These are phyloP conservation scores for Hemileia vastatrix DNA, from an alignment of 1,284 basidiomycete species.

Conservation along the genomic window DNA sequence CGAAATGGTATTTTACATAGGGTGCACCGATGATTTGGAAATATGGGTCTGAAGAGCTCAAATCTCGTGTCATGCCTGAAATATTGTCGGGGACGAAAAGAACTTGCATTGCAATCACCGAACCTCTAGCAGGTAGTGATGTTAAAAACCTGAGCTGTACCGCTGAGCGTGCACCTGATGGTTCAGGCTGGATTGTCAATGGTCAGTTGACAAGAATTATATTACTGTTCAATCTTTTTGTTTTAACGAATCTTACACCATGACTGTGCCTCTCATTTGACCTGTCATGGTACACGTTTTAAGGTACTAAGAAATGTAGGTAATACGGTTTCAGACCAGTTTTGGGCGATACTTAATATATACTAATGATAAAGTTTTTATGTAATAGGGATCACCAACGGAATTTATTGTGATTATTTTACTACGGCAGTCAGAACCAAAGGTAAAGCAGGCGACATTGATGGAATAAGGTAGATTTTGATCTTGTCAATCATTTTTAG, in stretches of 20 bases:
- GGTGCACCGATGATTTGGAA: conserved; percentile 26
- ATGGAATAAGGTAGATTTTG: conserved; percentile 17
- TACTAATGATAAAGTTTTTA: too few species aligned
- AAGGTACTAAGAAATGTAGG: conserved; percentile 23
- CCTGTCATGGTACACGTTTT: neutral
- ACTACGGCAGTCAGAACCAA: conserved; percentile 15
- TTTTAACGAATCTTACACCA: neutral
- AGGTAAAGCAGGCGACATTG: conserved; percentile 14
- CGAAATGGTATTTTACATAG: too few species aligned
- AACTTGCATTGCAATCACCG: conserved; percentile 24
- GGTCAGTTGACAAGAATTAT: neutral
- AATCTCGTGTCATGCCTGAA: conserved; percentile 1
- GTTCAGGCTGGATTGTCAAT: conserved; percentile 21
- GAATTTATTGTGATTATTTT: conserved; percentile 22
- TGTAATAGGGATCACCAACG: conserved; percentile 24
- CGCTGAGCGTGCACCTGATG: conserved; percentile 14
- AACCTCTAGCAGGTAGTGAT: conserved; percentile 24
- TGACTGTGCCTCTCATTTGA: neutral
- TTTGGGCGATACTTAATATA: too few species aligned
- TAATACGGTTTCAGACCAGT: too few species aligned
- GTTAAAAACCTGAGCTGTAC: conserved; percentile 17
- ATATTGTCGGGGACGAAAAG: conserved; percentile 17
- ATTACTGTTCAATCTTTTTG: neutral
- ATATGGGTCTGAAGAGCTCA: conserved; percentile 10
- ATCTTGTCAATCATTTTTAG: neutral